phyloP scores from a whole-genome alignment of 768 basidiomycete species.

The Russula olivacea region DNA sequence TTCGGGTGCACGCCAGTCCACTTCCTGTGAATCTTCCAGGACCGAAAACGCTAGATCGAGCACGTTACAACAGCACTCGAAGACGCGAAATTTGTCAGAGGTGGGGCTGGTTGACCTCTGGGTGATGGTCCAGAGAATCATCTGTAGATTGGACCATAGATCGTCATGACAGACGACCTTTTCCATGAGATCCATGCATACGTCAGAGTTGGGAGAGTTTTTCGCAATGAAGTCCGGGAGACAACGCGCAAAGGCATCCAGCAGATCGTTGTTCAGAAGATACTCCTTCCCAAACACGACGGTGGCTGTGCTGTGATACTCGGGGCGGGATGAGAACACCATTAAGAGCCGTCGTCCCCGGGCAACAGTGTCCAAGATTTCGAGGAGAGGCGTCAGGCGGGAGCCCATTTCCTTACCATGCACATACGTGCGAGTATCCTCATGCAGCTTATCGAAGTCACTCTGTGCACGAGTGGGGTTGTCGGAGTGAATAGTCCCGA shows the following conservation, averaged over 20 bases:
- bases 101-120: background rate
- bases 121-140: conserved; percentile 6
- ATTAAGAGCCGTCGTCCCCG: conserved; percentile 9
- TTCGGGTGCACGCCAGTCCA: conserved; percentile 16
- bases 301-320: background rate
- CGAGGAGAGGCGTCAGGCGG: conserved; percentile 3
- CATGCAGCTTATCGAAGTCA: background rate
- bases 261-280: background rate
- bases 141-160: conserved; percentile 13
- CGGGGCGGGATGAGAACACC: background rate
- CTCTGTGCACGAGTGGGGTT: background rate
- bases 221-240: conserved; percentile 1
- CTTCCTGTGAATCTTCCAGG: conserved; percentile 1
- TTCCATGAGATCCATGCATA: background rate
- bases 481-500: background rate
- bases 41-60: background rate
- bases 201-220: background rate
- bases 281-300: conserved; percentile 8
- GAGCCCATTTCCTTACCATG: background rate
- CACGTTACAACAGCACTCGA: conserved; percentile 4
- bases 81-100: conserved; percentile 4
- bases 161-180: background rate
- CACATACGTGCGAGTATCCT: background rate
- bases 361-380: conserved; percentile 2
- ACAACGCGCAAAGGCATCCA: conserved; percentile 3